Conservation (phyloP, 805 yeast species). For the Yamadazyma tumulicola region DNA sequence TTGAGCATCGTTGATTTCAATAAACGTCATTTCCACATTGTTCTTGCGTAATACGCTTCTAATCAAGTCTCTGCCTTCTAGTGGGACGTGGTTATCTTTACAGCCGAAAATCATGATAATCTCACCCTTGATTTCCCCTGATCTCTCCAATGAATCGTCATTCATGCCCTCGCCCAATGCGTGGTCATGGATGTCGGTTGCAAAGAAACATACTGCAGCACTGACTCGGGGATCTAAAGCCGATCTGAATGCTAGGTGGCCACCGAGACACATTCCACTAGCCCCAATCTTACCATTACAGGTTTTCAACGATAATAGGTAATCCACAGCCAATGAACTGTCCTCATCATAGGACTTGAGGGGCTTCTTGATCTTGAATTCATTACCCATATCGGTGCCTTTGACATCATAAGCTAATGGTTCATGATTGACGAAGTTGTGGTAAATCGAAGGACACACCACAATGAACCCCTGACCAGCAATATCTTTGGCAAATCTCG, state of each 20-base stretch:
- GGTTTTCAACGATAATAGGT: conserved; percentile 52
- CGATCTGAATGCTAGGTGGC: conserved; percentile 72
- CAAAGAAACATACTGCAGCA: conserved; percentile 74
- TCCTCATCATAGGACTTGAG: conserved; percentile 75
- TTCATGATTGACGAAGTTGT: conserved; percentile 63
- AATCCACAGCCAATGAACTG: conserved; percentile 58
- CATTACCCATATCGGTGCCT: conserved; percentile 76
- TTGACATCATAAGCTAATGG: conserved; percentile 65
- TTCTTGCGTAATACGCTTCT: conserved; percentile 56
- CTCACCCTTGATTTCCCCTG: conserved; percentile 56
- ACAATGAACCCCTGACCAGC: conserved; percentile 79
- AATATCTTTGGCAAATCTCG: conserved; percentile 71
- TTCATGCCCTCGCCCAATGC: conserved; percentile 60
- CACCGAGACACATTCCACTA: conserved; percentile 87
- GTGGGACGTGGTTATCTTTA: conserved; percentile 75
- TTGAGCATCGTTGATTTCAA: conserved; percentile 76
- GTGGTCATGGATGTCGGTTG: conserved; percentile 73
- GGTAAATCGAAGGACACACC: conserved; percentile 78
- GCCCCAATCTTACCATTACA: conserved; percentile 75
- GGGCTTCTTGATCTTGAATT: conserved; percentile 63
- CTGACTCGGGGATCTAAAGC: conserved; percentile 60
- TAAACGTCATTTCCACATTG: conserved; percentile 62
- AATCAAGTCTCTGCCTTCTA: conserved; percentile 71
- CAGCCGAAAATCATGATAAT: conserved; percentile 71
- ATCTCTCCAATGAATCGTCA: conserved; percentile 63